These are phyloP conservation scores for Exophiala aquamarina DNA, from an alignment of 2,329 filamentous ascomycete species.

Conservation along the genomic window DNA sequence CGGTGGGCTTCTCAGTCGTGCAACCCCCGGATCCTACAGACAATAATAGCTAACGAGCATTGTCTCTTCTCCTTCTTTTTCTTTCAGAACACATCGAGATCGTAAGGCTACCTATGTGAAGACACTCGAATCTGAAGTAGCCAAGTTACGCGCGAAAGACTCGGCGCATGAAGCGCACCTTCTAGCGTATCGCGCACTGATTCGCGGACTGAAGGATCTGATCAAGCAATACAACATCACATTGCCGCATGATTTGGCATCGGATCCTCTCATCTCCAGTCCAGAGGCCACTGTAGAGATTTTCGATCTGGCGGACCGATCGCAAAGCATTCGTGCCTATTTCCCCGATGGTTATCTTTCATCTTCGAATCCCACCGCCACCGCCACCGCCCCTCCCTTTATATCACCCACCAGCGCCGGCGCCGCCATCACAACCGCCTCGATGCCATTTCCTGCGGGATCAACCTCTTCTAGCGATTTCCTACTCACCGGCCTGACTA, in stretches of 20 bases:
- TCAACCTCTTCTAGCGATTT: constrained; percentile 7
- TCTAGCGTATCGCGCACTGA: constrained; percentile 15
- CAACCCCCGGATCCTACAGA: too few relatives aligned
- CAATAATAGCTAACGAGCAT: too few relatives aligned
- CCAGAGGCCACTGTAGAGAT: constrained; percentile 21
- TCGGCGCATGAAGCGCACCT: constrained; percentile 18
- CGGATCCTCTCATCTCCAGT: constrained; percentile 12
- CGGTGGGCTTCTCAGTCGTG: neutral
- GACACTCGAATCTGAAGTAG: constrained; percentile 31
- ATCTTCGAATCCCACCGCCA: too few relatives aligned
- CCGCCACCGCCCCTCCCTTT: constrained; percentile 1
- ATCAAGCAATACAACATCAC: constrained; percentile 20
- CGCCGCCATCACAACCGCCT: too few relatives aligned
- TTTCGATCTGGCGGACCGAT: constrained; percentile 10
- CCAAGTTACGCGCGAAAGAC: constrained; percentile 29
- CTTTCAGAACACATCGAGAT: constrained; percentile 32
- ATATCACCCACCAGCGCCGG: neutral
- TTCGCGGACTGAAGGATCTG: constrained; percentile 22
- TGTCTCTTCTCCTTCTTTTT: neutral
- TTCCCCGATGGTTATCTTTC: constrained; percentile 10
- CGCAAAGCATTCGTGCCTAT: constrained; percentile 18
- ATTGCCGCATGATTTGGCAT: constrained; percentile 22
- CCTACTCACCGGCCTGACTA: constrained; percentile 7
- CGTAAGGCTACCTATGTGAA: constrained; percentile 34
- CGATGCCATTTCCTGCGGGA: too few relatives aligned